A percentile compares a stretch with the other conserved stretches of the same genome.
phyloP scores from a whole-genome alignment of 2,329 filamentous ascomycete species.

The Penicillium vulpinum region DNA sequence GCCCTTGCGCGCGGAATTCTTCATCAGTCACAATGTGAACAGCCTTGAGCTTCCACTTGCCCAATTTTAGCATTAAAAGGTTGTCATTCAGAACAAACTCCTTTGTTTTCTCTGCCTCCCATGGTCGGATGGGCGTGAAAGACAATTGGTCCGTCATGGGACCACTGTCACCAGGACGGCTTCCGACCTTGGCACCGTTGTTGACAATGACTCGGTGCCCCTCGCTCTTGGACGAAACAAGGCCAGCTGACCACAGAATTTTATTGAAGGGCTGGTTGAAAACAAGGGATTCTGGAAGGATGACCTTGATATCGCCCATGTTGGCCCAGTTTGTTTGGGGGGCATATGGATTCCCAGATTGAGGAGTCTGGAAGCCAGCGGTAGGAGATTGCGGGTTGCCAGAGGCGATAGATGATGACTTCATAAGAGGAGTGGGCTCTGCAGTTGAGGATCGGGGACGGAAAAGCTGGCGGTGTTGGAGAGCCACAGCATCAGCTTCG shows the following conservation, averaged over 20 bases:
- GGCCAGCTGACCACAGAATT: conserved; percentile 53
- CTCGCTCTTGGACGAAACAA: conserved; percentile 54
- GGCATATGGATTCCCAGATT: conserved; percentile 42
- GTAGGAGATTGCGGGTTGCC: conserved; percentile 23
- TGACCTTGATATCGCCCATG: conserved; percentile 40
- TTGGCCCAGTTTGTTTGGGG: conserved; percentile 43
- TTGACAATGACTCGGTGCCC: conserved; percentile 52
- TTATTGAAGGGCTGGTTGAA: conserved; percentile 50
- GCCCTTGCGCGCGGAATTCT: conserved; percentile 50
- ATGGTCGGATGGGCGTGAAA: conserved; percentile 53
- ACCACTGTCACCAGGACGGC: conserved; percentile 40
- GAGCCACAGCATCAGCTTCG: conserved; percentile 63
- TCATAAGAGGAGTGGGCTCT: conserved; percentile 35
- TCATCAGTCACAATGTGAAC: conserved; percentile 57
- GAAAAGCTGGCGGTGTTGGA: conserved; percentile 55
- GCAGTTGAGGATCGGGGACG: conserved; percentile 34
- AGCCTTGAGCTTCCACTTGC: conserved; percentile 62
- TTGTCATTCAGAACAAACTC: conserved; percentile 53
- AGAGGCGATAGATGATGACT: conserved; percentile 18
- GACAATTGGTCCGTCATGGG: conserved; percentile 47
- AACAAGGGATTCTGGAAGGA: conserved; percentile 53
- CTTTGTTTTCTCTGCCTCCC: conserved; percentile 44
- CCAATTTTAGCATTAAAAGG: conserved; percentile 56
- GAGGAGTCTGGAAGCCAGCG: conserved; percentile 30
- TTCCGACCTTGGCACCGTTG: conserved; percentile 54